phyloP scores from a whole-genome alignment of 768 basidiomycete genomes.

The Kwoniella sp. region DNA sequence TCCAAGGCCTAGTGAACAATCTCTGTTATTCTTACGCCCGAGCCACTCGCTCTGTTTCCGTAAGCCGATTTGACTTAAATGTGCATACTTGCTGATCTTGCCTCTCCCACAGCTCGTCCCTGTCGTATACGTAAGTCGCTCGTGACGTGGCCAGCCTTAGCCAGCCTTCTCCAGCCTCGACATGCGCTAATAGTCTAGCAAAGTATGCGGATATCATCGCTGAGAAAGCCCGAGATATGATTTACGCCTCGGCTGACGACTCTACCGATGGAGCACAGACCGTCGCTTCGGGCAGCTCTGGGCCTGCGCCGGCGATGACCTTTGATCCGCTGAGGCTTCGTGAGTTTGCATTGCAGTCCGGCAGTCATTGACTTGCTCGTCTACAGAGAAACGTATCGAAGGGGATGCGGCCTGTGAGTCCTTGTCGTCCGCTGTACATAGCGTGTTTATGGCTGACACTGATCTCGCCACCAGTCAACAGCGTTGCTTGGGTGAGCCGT shows the following conservation, averaged over 20 bases:
- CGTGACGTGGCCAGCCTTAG: too few relatives aligned
- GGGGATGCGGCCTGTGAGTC: conserved; percentile 6
- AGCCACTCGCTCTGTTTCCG: conserved; percentile 30
- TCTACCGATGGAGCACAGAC: conserved; percentile 8
- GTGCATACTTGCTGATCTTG: background rate
- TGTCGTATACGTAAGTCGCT: conserved; percentile 14
- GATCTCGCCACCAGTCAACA: conserved; percentile 26
- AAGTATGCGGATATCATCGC: conserved; percentile 22
- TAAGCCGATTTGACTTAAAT: conserved; percentile 21
- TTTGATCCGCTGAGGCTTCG: conserved; percentile 28
- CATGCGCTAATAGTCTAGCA: too few relatives aligned
- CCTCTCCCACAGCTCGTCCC: conserved; percentile 13
- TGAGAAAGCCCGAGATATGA: conserved; percentile 10
- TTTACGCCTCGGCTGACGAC: conserved; percentile 20
- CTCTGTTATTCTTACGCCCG: conserved; percentile 34
- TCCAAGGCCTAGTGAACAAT: conserved; percentile 30
- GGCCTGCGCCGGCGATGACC: conserved; percentile 1
- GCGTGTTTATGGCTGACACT: background rate
- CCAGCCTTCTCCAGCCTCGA: too few relatives aligned
- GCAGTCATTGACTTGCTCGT: conserved; percentile 1
- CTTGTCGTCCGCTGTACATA: too few relatives aligned
- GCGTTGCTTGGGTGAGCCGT: conserved; percentile 20
- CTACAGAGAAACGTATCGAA: conserved; percentile 31
- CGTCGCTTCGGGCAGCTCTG: conserved; percentile 6
- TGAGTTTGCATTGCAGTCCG: background rate